Percentiles rank a stretch among this genome's conserved stretches.
These are phyloP conservation scores for Phytophthora megakarya DNA, from an alignment of 352 stramenopile genomes.

Conservation along the genomic window DNA sequence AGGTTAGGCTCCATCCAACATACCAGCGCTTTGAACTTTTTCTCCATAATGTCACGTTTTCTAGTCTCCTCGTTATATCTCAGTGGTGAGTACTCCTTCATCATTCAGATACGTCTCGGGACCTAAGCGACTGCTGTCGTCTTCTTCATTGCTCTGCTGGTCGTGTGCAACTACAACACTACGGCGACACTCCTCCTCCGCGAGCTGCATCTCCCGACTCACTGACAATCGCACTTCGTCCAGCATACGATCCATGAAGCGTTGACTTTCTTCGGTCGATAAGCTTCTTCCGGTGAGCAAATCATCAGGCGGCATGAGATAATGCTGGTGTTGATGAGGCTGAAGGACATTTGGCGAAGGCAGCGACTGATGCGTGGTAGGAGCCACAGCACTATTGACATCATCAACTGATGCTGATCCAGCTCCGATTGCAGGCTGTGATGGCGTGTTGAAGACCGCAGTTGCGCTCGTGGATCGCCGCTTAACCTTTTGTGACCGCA, in stretches of 20 bases:
- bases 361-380: slow-evolving; percentile 11
- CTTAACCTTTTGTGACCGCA: slow-evolving; percentile 79
- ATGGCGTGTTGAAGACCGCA: neutral
- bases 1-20: too few species aligned
- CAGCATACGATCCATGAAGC: slow-evolving; percentile 82
- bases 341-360: slow-evolving; percentile 14
- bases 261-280: slow-evolving; percentile 70
- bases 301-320: slow-evolving; percentile 56
- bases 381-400: slow-evolving; percentile 13
- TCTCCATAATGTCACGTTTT: slow-evolving; percentile 20
- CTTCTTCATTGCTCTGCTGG: slow-evolving; percentile 25
- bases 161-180: slow-evolving; percentile 9
- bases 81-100: slow-evolving; percentile 68
- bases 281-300: slow-evolving; percentile 47
- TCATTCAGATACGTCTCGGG: slow-evolving; percentile 76
- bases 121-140: slow-evolving; percentile 44
- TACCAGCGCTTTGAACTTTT: neutral
- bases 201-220: slow-evolving; percentile 51
- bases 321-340: slow-evolving; percentile 38
- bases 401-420: slow-evolving; percentile 4
- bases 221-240: slow-evolving; percentile 66
- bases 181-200: slow-evolving; percentile 21
- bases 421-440: slow-evolving; percentile 9
- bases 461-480: slow-evolving; percentile 36
- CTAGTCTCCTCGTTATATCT: slow-evolving; percentile 43